Evolutionary conservation across 1,139 yeast species (phyloP).

Genomic region (Kodamaea sp.): DNA sequence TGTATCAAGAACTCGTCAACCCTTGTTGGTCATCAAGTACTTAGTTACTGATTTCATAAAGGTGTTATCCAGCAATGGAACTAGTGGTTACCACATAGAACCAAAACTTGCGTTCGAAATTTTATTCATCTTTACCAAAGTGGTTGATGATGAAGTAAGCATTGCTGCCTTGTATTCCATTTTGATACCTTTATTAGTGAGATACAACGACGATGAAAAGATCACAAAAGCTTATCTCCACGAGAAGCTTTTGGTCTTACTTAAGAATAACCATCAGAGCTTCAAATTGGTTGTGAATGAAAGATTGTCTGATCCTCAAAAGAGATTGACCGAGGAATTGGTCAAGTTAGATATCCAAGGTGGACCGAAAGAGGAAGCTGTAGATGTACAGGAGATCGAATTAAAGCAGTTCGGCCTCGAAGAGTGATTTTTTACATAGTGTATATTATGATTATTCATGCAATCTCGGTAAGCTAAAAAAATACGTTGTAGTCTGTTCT

Average conservation of each 20-base stretch:
- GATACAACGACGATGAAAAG: constrained; percentile 30
- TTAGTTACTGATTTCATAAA: constrained; percentile 34
- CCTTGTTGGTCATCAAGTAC: constrained; percentile 28
- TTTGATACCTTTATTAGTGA: constrained; percentile 52
- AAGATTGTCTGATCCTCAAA: constrained; percentile 39
- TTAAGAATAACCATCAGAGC: constrained; percentile 47
- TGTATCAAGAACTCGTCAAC: constrained; percentile 25
- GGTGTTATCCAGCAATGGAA: constrained; percentile 17
- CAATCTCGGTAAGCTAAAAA: no score
- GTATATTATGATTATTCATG: background rate
- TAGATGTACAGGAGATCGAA: constrained; percentile 27
- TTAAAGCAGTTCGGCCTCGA: constrained; percentile 33
- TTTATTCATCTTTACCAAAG: constrained; percentile 48
- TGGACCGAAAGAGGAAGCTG: constrained; percentile 4
- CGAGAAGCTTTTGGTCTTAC: constrained; percentile 52
- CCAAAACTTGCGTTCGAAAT: constrained; percentile 56
- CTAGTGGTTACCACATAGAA: constrained; percentile 10
- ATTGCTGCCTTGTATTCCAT: constrained; percentile 39
- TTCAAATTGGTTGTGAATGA: constrained; percentile 55
- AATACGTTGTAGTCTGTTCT: no score
- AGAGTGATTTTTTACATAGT: background rate
- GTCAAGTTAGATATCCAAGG: constrained; percentile 22
- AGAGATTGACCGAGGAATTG: constrained; percentile 40
- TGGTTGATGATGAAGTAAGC: constrained; percentile 29
- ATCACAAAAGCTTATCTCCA: constrained; percentile 44